Evolutionary conservation across 1,284 basidiomycete species (phyloP), one percentile per base, ranked within the genome.

Genomic region (Pascua sp.): DNA sequence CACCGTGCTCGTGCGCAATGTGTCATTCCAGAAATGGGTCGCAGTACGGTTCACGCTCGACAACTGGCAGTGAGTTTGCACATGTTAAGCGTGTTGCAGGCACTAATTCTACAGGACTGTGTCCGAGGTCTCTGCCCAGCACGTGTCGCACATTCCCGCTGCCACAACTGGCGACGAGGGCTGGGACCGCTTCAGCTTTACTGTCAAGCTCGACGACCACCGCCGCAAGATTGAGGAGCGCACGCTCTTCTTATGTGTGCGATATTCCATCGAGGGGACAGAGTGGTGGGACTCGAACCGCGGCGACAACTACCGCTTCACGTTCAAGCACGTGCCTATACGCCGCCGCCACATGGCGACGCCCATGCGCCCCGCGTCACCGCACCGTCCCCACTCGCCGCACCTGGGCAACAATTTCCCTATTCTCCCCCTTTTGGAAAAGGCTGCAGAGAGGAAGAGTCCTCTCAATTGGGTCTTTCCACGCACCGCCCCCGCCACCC

Each of bases 131-230:
- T 63, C 74, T 15, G 77, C 70, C 10, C 64, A 67, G 8, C 79
- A 80, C 63, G 69, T 77, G 40, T 66, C 66, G n/a, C 76, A 78
- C 58, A 72, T 79, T 16, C 74, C 77, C 2, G 53, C 73, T 17
- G 60, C 67, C 16, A 73, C 74, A 11, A 72, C 74, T 13, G 70
- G 72, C 8, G 74, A 76, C 55, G 70, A 78, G 60, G 75, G 76
- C 11, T 80, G 78, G 78, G 80, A 80, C 61, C 68, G 79, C 41
- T 80, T 81, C 73, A 68, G 70, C 53, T 80, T 80, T 63, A 64
- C 70, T 5, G 85, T 93, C 69, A 84, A 83, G 52, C 81, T 94
- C 38, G 86, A 88, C 62, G 88, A 90, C 66, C 87, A 89, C 68
- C 83, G 84, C 50, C 78, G 81, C 45, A 83, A 82, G 59, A 79